These are phyloP conservation scores for Hortiboletus flavorubellus DNA, from an alignment of 768 basidiomycete species.

Conservation along the genomic window DNA sequence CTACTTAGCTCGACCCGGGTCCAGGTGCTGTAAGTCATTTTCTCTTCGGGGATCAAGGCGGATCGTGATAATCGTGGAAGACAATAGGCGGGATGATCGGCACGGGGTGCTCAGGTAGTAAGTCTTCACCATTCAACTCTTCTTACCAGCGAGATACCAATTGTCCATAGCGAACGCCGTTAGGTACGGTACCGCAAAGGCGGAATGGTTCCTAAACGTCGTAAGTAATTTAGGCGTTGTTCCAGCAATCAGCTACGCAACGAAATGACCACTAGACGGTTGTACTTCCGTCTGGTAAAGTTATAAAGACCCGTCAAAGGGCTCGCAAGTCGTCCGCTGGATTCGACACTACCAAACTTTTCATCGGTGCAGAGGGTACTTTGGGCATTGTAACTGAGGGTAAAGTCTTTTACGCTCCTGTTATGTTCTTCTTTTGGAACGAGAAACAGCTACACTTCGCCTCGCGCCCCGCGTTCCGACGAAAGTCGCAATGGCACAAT, in stretches of 20 bases:
- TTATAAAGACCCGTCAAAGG: constrained; percentile 80
- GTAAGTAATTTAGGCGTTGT: constrained; percentile 38
- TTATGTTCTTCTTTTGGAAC: not conserved
- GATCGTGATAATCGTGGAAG: constrained; percentile 30
- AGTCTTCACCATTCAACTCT: constrained; percentile 26
- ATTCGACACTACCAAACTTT: constrained; percentile 83
- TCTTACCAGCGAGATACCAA: not conserved
- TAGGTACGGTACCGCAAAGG: constrained; percentile 83
- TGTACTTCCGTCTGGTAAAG: constrained; percentile 79
- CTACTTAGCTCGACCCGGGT: constrained; percentile 65
- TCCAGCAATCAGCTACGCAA: not conserved
- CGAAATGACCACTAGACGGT: constrained; percentile 53
- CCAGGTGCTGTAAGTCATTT: constrained; percentile 55
- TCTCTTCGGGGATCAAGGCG: not conserved
- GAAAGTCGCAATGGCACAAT: constrained; percentile 85
- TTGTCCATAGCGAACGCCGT: constrained; percentile 63
- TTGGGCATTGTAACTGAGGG: constrained; percentile 89
- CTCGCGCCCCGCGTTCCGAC: constrained; percentile 80
- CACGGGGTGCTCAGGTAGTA: constrained; percentile 83
- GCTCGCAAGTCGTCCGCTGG: constrained; percentile 85
- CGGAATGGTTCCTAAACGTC: constrained; percentile 83
- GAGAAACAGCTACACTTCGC: constrained; percentile 65
- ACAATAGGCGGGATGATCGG: constrained; percentile 89
- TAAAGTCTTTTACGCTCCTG: constrained; percentile 12
- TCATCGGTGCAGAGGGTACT: constrained; percentile 89